Percentiles rank a stretch among this genome's conserved stretches.
These are phyloP conservation scores for Cladosporium cucumerinum DNA, from an alignment of 2,329 filamentous ascomycete species.

Conservation along the genomic window DNA sequence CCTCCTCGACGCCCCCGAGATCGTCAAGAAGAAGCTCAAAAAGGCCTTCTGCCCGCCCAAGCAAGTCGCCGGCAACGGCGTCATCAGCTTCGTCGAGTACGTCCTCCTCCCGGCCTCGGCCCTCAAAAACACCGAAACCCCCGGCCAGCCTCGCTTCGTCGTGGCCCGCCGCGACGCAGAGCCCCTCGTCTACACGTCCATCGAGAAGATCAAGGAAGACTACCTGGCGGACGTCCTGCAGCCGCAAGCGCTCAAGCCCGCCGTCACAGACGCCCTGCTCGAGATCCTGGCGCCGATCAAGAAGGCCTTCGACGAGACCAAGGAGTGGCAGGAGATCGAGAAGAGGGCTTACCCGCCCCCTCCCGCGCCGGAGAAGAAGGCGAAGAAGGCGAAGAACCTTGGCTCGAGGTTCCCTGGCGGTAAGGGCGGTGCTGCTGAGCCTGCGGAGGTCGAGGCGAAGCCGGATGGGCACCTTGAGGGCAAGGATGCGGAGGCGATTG, in stretches of 20 bases:
- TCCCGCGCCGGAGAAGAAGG: slow-evolving; percentile 60
- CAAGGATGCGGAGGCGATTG: slow-evolving; percentile 39
- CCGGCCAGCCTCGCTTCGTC: slow-evolving; percentile 57
- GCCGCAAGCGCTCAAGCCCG: slow-evolving; percentile 85
- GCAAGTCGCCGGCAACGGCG: slow-evolving; percentile 77
- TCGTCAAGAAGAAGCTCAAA: slow-evolving; percentile 75
- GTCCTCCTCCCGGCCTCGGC: slow-evolving; percentile 75
- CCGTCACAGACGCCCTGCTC: slow-evolving; percentile 69
- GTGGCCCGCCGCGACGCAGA: slow-evolving; percentile 66
- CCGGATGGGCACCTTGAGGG: slow-evolving; percentile 47
- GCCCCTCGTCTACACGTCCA: slow-evolving; percentile 74
- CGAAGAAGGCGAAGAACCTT: slow-evolving; percentile 71
- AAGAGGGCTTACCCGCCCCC: slow-evolving; percentile 76
- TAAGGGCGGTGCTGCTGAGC: slow-evolving; percentile 25
- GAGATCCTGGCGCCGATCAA: slow-evolving; percentile 75
- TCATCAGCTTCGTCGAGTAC: slow-evolving; percentile 81
- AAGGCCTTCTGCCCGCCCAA: slow-evolving; percentile 79
- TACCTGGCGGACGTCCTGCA: slow-evolving; percentile 66
- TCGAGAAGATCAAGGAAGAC: slow-evolving; percentile 72
- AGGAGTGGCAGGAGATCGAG: slow-evolving; percentile 77
- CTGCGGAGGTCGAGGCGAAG: slow-evolving; percentile 40
- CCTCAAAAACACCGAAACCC: slow-evolving; percentile 48
- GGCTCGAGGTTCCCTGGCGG: slow-evolving; percentile 61
- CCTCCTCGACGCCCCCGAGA: slow-evolving; percentile 74
- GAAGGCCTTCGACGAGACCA: slow-evolving; percentile 63